Conservation (phyloP, 23 red algal genomes). For the Gracilaria caudata region DNA sequence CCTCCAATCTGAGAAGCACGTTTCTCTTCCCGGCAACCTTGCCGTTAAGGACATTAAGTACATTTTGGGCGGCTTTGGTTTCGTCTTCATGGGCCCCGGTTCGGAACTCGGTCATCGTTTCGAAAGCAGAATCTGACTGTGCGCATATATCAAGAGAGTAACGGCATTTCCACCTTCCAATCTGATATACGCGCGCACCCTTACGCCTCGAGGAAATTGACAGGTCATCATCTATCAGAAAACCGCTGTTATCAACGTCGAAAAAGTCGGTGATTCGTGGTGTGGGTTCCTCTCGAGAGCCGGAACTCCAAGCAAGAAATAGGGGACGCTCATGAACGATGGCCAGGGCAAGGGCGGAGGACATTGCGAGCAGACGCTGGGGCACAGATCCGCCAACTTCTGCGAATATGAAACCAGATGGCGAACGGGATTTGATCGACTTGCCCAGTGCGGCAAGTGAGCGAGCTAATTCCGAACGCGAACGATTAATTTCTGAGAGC, state of each 20-base stretch:
- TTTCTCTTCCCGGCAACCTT: constrained; percentile 48
- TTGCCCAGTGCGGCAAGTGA: constrained; percentile 50
- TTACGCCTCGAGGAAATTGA: not conserved
- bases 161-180: constrained; percentile 77
- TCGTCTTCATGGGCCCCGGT: constrained; percentile 39
- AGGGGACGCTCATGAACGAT: constrained; percentile 56
- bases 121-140: constrained; percentile 60
- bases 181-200: constrained; percentile 49
- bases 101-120: constrained; percentile 52
- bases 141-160: constrained; percentile 38
- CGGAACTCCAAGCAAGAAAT: constrained; percentile 60
- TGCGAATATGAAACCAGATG: constrained; percentile 58
- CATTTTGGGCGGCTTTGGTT: constrained; percentile 23
- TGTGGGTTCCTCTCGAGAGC: constrained; percentile 53
- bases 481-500: constrained; percentile 56
- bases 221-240: constrained; percentile 1
- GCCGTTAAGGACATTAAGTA: constrained; percentile 46
- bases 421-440: not conserved
- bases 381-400: constrained; percentile 63
- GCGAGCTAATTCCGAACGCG: constrained; percentile 34
- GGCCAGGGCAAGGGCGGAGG: constrained; percentile 70
- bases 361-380: constrained; percentile 66
- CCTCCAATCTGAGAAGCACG: constrained; percentile 67
- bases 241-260: constrained; percentile 57
- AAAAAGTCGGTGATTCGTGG: constrained; percentile 67